Conservation (phyloP, 108 stramenopile genomes). For the Cyclotella atomus region DNA sequence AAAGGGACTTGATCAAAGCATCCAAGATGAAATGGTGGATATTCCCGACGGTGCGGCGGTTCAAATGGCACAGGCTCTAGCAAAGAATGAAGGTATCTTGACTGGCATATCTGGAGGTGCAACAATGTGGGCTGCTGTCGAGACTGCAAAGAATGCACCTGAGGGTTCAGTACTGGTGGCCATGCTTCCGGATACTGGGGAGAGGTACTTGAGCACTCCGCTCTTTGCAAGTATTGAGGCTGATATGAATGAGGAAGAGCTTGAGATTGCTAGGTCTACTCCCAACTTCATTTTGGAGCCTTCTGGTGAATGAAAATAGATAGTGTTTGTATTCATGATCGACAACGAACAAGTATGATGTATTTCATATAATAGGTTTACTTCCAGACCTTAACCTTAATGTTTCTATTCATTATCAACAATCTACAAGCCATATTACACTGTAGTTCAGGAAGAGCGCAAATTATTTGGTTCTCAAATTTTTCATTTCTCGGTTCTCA, state of each 20-base stretch:
- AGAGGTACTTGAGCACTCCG: slow-evolving; percentile 82
- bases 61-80: slow-evolving; percentile 60
- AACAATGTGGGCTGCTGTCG: slow-evolving; percentile 70
- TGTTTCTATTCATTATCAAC: no score
- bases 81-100: slow-evolving; percentile 80
- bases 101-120: slow-evolving; percentile 81
- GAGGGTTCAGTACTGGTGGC: slow-evolving; percentile 68
- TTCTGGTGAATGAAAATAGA: no score
- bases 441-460: no score
- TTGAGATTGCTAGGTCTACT: slow-evolving; percentile 61
- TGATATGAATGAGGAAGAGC: slow-evolving; percentile 86
- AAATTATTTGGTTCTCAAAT: no score
- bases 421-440: no score
- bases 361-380: no score
- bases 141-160: slow-evolving; percentile 69
- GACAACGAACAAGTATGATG: not conserved
- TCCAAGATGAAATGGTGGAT: slow-evolving; percentile 56
- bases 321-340: no score
- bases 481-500: no score
- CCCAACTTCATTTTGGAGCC: slow-evolving; percentile 54
- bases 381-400: no score
- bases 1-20: slow-evolving; percentile 38
- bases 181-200: slow-evolving; percentile 86
- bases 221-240: slow-evolving; percentile 75
- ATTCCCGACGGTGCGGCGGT: slow-evolving; percentile 63